These are phyloP conservation scores for Scenedesmus sp. DNA, from an alignment of 163 green algal genomes.

Conservation along the genomic window DNA sequence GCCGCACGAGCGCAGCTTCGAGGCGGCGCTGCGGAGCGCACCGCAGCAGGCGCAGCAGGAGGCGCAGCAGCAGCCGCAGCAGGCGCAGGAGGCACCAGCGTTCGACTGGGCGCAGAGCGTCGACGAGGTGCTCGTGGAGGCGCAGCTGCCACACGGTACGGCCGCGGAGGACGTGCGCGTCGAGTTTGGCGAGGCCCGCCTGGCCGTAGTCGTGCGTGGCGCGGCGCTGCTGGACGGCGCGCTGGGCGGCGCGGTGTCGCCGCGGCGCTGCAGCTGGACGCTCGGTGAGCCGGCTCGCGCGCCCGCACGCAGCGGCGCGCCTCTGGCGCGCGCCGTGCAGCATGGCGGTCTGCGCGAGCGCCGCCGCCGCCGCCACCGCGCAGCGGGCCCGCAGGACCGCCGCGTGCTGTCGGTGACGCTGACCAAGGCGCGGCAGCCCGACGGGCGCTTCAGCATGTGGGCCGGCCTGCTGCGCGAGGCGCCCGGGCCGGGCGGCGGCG, in stretches of 20 bases:
- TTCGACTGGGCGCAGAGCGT: constrained; percentile 27
- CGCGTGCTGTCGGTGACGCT: constrained; percentile 26
- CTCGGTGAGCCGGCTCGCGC: too few species aligned
- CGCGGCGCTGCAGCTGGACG: constrained; percentile 9
- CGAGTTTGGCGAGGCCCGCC: not conserved
- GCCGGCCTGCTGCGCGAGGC: not conserved
- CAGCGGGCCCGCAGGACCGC: constrained; percentile 9
- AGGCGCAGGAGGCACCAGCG: not conserved
- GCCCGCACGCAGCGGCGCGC: too few species aligned
- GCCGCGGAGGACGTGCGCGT: not conserved
- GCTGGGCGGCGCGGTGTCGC: not conserved
- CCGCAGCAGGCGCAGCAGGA: too few species aligned
- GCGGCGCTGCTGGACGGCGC: not conserved
- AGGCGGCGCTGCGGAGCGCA: too few species aligned
- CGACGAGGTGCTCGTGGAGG: constrained; percentile 32
- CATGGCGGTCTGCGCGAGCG: too few species aligned
- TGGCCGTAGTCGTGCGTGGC: constrained; percentile 1
- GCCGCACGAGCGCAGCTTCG: too few species aligned
- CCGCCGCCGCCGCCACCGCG: too few species aligned
- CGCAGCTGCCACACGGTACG: not conserved
- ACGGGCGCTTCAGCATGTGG: constrained; percentile 6
- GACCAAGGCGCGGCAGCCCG: not conserved
- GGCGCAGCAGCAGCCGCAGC: too few species aligned
- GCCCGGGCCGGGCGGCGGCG: not conserved
- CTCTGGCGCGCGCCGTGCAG: too few species aligned